Base-by-base conservation (phyloP, 2,329 filamentous ascomycete species). In the Talaromyces sp. region DNA sequence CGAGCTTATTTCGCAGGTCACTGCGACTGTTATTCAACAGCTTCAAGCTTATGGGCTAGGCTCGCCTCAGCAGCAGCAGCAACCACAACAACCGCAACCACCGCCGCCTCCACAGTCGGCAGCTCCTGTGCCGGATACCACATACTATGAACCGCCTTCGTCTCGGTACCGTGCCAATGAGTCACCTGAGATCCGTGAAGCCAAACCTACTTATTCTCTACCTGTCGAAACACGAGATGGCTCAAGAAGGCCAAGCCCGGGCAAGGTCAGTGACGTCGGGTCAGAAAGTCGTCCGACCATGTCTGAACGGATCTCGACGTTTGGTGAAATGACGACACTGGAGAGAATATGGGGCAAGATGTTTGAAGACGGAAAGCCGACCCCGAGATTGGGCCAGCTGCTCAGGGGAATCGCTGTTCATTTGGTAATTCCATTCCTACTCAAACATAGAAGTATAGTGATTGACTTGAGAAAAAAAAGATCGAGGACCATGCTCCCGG, bases 311-410 rank as follows among this genome's bases (percentile, higher is more conserved):
- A 70, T 75, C 50, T 70, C 73, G 24, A 79, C 77, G 0, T 69
- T 71, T 13, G 73, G 74, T 32, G 84, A 86, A 62, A 71, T 81
- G 63, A 86, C 83, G 1, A 83, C 84, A 1, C 73, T 89, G 29
- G 89, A 93, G 70, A 84, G 83, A 69, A 87, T 87, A 69, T 96
- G 91, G 91, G 89, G 90, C 6, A 80, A 80, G 10, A 73, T 96
- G 2, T 96, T 96, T 69, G 86, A 80, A 2, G 80, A 86, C 29
- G 89, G 87, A 0, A 81, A 83, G 59, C 85, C 89, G 0, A 93
- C 90, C 0, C 74, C 80, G 54, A 81, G 90, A 56, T 80, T 93
- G 17, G 84, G 84, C 0, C 84, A 92, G 64, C 86, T 95, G 43
- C 76, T 96, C 55, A 81, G 86, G 59, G 90, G 90, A 0, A 78